Evolutionary conservation across 177 flowering plant species (phyloP).

Genomic region (Tripterygium wilfordii): DNA sequence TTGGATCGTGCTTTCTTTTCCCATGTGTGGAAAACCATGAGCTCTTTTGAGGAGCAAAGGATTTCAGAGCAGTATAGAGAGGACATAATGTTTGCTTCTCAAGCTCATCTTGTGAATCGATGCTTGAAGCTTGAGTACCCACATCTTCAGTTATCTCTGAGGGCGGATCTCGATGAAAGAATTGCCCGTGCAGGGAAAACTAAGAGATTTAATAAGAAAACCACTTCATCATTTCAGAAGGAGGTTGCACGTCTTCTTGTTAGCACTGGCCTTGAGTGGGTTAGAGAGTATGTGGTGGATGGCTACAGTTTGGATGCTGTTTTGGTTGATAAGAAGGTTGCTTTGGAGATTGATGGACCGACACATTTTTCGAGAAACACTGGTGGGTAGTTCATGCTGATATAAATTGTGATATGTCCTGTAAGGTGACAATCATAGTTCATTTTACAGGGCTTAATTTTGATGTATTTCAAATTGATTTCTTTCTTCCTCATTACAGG

Average conservation of each 20-base stretch:
- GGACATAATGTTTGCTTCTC: conserved; percentile 92
- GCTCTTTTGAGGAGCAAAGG: conserved; percentile 61
- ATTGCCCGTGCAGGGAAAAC: conserved; percentile 63
- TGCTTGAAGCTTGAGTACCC: conserved; percentile 83
- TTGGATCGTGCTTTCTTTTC: conserved; percentile 65
- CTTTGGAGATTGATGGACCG: conserved; percentile 94
- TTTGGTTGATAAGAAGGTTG: conserved; percentile 72
- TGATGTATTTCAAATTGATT: too few relatives aligned
- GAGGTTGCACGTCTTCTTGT: conserved; percentile 86
- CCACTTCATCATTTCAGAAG: conserved; percentile 89
- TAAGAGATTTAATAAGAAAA: conserved; percentile 81
- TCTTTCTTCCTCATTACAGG: conserved; percentile 39
- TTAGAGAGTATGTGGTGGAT: conserved; percentile 63
- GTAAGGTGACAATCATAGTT: not conserved
- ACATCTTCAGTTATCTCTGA: conserved; percentile 52
- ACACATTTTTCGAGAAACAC: conserved; percentile 95
- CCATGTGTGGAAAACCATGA: conserved; percentile 65
- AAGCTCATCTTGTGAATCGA: conserved; percentile 70
- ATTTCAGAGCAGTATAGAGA: conserved; percentile 75
- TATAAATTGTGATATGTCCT: not conserved
- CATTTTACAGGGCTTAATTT: too few relatives aligned
- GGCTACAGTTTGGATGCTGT: conserved; percentile 89
- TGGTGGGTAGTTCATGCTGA: conserved; percentile 29
- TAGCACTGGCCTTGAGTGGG: conserved; percentile 90
- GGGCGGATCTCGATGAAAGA: conserved; percentile 58